These are phyloP conservation scores for Pseudopithomyces chartarum DNA, from an alignment of 2,329 filamentous ascomycete species.

Conservation along the genomic window DNA sequence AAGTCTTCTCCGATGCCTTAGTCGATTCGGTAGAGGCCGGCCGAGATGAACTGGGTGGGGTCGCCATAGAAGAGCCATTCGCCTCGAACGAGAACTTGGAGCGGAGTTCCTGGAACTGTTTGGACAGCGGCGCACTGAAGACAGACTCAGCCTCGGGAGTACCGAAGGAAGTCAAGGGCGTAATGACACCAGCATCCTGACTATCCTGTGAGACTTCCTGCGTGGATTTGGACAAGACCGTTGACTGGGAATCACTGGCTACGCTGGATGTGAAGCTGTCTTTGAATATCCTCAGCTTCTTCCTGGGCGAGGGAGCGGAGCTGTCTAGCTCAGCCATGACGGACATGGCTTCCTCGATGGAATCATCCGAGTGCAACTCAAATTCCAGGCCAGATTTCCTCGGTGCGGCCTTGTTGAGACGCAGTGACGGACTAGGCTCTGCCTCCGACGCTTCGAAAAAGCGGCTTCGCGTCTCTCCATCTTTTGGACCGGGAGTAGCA, in stretches of 20 bases:
- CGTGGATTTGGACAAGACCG: conserved; percentile 26
- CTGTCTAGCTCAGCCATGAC: conserved; percentile 41
- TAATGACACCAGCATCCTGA: conserved; percentile 24
- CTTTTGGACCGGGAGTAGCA: conserved; percentile 30
- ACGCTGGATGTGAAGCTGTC: conserved; percentile 25
- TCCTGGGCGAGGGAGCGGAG: conserved; percentile 33
- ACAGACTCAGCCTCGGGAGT: conserved; percentile 33
- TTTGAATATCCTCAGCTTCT: conserved; percentile 40
- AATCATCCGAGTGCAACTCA: conserved; percentile 56
- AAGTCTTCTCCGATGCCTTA: not conserved
- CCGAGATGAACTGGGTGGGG: not conserved
- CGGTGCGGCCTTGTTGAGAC: conserved; percentile 36
- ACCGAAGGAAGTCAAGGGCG: conserved; percentile 37
- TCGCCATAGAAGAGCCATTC: conserved; percentile 6
- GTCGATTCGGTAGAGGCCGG: not conserved
- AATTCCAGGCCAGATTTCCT: conserved; percentile 46
- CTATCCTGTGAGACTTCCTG: conserved; percentile 32
- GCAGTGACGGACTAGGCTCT: conserved; percentile 49
- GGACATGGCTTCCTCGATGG: conserved; percentile 50
- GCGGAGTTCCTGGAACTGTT: conserved; percentile 36
- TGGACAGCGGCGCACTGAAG: conserved; percentile 32
- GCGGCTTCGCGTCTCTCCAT: conserved; percentile 47
- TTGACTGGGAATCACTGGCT: conserved; percentile 35
- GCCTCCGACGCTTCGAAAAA: conserved; percentile 48
- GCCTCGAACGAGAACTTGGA: conserved; percentile 37